Percentiles rank a stretch among this genome's conserved stretches.
Evolutionary conservation across 768 basidiomycete genomes (phyloP).

Genomic region (Mycena maculata): DNA sequence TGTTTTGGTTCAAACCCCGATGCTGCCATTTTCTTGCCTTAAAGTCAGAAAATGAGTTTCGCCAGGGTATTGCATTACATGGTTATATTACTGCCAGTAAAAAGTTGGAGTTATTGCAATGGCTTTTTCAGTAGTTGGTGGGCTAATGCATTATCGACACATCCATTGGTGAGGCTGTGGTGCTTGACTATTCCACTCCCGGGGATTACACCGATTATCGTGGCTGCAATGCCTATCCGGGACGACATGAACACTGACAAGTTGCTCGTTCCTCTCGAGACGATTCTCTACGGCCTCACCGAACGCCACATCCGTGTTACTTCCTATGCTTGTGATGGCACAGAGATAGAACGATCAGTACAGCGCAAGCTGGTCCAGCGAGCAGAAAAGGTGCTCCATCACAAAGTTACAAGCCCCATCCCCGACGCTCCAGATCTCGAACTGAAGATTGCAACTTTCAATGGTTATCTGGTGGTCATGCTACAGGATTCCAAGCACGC

Average conservation of each 20-base stretch:
- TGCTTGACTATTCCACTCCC: constrained; percentile 44
- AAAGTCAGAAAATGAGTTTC: too few species aligned
- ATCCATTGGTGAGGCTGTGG: constrained; percentile 49
- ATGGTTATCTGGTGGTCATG: constrained; percentile 30
- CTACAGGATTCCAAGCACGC: constrained; percentile 49
- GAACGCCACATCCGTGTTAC: constrained; percentile 39
- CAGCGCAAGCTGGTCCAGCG: constrained; percentile 34
- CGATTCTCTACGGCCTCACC: constrained; percentile 43
- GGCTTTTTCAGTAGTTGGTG: too few species aligned
- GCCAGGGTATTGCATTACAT: too few species aligned
- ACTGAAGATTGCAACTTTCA: constrained; percentile 23
- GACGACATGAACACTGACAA: constrained; percentile 31
- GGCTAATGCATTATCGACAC: too few species aligned
- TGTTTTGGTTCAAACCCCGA: too few species aligned
- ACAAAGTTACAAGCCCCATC: constrained; percentile 12
- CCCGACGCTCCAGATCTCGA: constrained; percentile 1
- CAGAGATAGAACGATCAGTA: constrained; percentile 44
- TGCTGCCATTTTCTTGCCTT: too few species aligned
- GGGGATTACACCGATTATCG: constrained; percentile 44
- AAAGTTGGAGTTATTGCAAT: too few species aligned
- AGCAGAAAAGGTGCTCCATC: constrained; percentile 5
- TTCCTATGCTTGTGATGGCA: constrained; percentile 52
- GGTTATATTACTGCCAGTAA: too few species aligned
- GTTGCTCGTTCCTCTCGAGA: constrained; percentile 25
- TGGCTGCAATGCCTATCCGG: constrained; percentile 44